Base-by-base conservation (phyloP, 108 stramenopile species). In the Chaetoceros muelleri region DNA sequence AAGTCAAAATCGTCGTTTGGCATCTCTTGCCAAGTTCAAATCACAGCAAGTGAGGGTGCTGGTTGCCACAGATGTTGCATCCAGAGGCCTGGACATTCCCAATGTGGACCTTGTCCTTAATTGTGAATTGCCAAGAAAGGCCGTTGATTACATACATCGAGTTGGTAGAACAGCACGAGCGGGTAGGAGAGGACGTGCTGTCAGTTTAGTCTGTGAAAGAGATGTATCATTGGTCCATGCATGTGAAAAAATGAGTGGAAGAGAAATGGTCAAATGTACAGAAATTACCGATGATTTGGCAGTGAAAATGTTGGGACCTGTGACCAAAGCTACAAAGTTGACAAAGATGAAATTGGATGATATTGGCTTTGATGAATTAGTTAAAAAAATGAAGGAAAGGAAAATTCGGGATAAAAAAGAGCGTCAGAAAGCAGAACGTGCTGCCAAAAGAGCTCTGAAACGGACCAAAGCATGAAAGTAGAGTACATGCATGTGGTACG, bases 51-150 rank as follows among this genome's bases (percentile, higher is more conserved):
- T 84, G 24, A 82, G 90, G 21, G 79, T 98, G 3, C 67, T 99
- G 54, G 87, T 99, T 3, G 99, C 99, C 10, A 99, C 99, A 3
- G 99, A 99, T 58, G 95, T 99, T 24, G 99, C 99, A 2, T 73
- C 75, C 22, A 72, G 99, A 5, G 99, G 99, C 5, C 64, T 99
- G 24, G 99, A 99, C 67, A 93, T 99, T 25, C 99, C 99, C 1
- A 69, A 81, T 47, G 96, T 99, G 0, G 97, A 97, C 61, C 65
- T 96, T 30, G 99, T 99, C 19, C 46, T 99, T 34, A 98, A 99
- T 64, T 79, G 86, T 25, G 99, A 99, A 62, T 73, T 99, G 0
- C 99, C 99, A 0, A 62, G 86, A 34, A 84, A 80, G 60, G 82
- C 92, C 1, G 90, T 95, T 27, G 94, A 95, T 64, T 98, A 99